Evolutionary conservation across 2,329 filamentous ascomycete species (phyloP), one percentile per base, ranked within the genome.

Genomic region (Colletotrichum echinochloae): DNA sequence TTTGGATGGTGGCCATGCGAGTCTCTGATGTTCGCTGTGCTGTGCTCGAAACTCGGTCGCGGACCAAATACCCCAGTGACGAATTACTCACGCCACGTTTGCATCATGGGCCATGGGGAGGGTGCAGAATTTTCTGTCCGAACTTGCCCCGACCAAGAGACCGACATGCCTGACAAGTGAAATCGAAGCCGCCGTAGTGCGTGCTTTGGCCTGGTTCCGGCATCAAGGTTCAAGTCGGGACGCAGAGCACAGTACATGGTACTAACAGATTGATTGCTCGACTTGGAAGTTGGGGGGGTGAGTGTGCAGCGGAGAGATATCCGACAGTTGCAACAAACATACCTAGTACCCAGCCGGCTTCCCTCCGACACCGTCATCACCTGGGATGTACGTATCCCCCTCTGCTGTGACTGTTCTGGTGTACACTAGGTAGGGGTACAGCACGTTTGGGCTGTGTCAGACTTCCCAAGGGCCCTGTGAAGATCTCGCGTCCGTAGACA

Each of bases 31-130:
- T 20, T 65, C 44, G 12, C 6, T 6, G 9, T 37, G 16, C n/a
- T 46, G 48, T 37, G 37, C 56, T 46, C 18, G 26, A 62, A 62
- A 70, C 57, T 62, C 46, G 41, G 44, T 57, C 49, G 57, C 64
- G 44, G 60, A 8, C 26, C 41, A 23, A 46, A 66, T 35, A n/a
- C 35, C 26, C 33, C 33, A 67, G 65, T 70, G 65, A 69, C 69
- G 65, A 60, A 60, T 60, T 33, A 59, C 65, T 71, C 69, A 71
- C 69, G 69, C 69, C 69, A 71, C 60, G 65, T 37, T 65, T 71
- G 65, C 69, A 71, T 71, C 69, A 71, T 71, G 37, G 44, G 39
- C 54, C 60, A 46, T 60, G 69, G 59, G 59, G 41, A 70, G 57
- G 46, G 65, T 65, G 65, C 65, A 60, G 60, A 60, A 52, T 55